Evolutionary conservation across 2,329 filamentous ascomycete genomes (phyloP), one percentile per base, ranked within the genome.

Genomic region (Penicillium hordei): DNA sequence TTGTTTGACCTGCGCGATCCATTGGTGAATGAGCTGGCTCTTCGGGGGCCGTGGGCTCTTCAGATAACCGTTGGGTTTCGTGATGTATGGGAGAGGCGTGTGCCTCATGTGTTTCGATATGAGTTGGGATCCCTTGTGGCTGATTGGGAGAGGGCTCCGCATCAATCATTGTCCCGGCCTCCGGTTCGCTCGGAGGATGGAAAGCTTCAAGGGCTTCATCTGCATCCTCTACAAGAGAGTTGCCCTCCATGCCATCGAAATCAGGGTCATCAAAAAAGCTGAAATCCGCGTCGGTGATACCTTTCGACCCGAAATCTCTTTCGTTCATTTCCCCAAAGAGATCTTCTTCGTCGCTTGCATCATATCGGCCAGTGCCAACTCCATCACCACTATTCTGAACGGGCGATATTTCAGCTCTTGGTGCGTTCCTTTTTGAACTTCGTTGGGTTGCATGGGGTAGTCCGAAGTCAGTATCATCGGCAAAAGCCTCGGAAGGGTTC

Each of bases 281-380:
- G 69, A 87, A 88, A 65, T 88, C 85, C 4, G 81, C 84, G 65
- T 87, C 85, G 3, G 81, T 84, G 23, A 86, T 79, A n/a, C 78
- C 79, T 64, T 81, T 81, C n/a, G 76, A 73, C 23, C 75, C 81
- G 67, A 83, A 84, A 46, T 78, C 77, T 49, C 78, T 80, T 48
- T 79, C 81, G 48, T 83, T 79, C 70, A 83, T 79, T 54, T 84
- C 82, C 15, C 81, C 82, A 58, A 86, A 86, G 1, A 86, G 72
- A 67, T 86, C 84, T 60, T 86, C 83, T 45, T 79, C 76, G 29
- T 70, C 74, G 27, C 71, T 75, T 4, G 71, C 73, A 62, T 75
- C 75, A 56, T 79, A 79, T 52, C 74, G 68, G 8, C 74, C 75
- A 10, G 72, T 73, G 44, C 73, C 75, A 48, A 77, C 67, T 10